Conservation (phyloP, 768 basidiomycete genomes). For the Calocera cornea region DNA sequence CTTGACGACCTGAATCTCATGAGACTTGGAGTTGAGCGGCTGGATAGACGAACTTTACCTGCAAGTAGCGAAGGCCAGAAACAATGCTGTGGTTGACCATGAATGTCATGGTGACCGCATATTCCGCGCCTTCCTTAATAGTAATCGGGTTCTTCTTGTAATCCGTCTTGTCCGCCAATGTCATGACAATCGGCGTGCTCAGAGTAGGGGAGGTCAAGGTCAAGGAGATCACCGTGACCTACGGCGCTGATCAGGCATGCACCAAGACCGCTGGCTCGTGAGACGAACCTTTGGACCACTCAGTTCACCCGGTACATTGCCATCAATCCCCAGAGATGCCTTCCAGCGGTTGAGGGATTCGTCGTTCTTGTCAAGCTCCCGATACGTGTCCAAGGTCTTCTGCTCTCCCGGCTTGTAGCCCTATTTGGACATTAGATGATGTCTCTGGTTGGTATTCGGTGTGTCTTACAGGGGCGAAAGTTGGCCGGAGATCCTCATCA, state of each 20-base stretch:
- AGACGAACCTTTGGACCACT: conserved; percentile 51
- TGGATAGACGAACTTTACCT: neutral
- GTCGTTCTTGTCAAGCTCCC: conserved; percentile 74
- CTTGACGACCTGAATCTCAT: conserved; percentile 80
- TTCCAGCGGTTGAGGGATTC: conserved; percentile 95
- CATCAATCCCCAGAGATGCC: conserved; percentile 68
- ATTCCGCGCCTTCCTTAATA: conserved; percentile 80
- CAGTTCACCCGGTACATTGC: conserved; percentile 26
- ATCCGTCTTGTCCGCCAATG: conserved; percentile 29
- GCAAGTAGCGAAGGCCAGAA: conserved; percentile 46
- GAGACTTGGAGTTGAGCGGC: conserved; percentile 17
- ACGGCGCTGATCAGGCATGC: conserved; percentile 19
- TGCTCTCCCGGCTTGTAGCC: neutral
- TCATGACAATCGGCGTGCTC: conserved; percentile 26
- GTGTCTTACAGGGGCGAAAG: neutral
- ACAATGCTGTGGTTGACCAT: conserved; percentile 84
- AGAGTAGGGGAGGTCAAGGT: conserved; percentile 51
- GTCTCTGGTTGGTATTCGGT: neutral
- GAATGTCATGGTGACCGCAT: conserved; percentile 74
- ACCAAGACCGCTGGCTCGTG: neutral
- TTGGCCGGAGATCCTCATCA: neutral
- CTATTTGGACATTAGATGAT: neutral
- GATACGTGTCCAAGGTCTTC: conserved; percentile 65
- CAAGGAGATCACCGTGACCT: conserved; percentile 63
- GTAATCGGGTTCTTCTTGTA: conserved; percentile 64